Conservation (phyloP, 2,329 filamentous ascomycete species). For the Remersonia thermophila region DNA sequence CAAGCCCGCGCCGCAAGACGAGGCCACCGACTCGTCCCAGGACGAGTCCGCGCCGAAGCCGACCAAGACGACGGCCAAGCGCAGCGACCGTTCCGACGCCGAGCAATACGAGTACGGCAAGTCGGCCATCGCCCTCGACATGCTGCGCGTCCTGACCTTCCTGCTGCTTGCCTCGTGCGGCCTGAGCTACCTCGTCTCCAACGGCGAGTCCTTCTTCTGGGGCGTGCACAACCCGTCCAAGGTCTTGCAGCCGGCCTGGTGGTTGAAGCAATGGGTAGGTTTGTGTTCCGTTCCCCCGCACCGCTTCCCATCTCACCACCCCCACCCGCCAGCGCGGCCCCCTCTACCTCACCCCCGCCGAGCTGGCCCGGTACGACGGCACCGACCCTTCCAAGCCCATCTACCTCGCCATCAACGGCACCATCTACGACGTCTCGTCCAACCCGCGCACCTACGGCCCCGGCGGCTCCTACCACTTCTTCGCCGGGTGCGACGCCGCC, state of each 20-base stretch:
- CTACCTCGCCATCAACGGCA: slow-evolving; percentile 82
- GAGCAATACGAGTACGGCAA: slow-evolving; percentile 4
- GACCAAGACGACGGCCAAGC: no score
- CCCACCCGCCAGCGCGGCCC: slow-evolving; percentile 37
- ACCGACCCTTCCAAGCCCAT: slow-evolving; percentile 61
- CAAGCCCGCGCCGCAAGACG: slow-evolving; percentile 14
- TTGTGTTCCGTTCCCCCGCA: background rate
- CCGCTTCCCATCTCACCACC: background rate
- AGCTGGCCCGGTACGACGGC: slow-evolving; percentile 70
- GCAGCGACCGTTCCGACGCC: no score
- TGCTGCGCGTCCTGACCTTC: slow-evolving; percentile 57
- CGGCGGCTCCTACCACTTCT: slow-evolving; percentile 75
- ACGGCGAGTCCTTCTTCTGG: slow-evolving; percentile 59
- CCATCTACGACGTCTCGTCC: slow-evolving; percentile 70
- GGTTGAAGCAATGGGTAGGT: slow-evolving; percentile 51
- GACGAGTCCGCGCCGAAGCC: slow-evolving; percentile 5
- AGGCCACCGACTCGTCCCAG: background rate
- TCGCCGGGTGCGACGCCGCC: slow-evolving; percentile 75
- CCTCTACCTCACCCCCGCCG: slow-evolving; percentile 56
- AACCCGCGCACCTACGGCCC: slow-evolving; percentile 63
- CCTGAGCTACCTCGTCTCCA: slow-evolving; percentile 65
- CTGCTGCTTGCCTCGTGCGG: slow-evolving; percentile 53
- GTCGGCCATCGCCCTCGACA: slow-evolving; percentile 37
- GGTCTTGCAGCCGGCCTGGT: slow-evolving; percentile 45
- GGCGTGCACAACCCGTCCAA: slow-evolving; percentile 47